phyloP scores from a whole-genome alignment of 139 green algal species.

The Spirogloea muscicola region DNA sequence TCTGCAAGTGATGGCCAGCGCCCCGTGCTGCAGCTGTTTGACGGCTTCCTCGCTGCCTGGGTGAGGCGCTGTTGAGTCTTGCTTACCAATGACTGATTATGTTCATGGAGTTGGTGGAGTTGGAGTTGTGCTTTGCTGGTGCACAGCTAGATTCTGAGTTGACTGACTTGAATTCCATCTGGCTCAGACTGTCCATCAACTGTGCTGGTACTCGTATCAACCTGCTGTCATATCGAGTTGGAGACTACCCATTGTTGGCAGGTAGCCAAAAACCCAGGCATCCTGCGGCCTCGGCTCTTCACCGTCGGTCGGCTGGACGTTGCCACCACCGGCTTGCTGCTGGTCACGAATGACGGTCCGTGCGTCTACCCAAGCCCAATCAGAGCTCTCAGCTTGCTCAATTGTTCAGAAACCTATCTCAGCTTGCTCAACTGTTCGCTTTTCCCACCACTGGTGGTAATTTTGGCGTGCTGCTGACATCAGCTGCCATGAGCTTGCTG shows the following conservation, averaged over 20 bases:
- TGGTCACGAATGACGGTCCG: conserved; percentile 94
- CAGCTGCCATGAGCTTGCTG: conserved; percentile 6
- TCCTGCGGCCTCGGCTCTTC: conserved; percentile 79
- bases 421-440: conserved; percentile 2
- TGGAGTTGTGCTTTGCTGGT: too few species aligned
- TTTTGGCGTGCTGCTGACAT: conserved; percentile 5
- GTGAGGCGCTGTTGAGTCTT: conserved; percentile 2
- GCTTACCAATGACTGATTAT: too few species aligned
- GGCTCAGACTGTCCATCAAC: too few species aligned
- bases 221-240: too few species aligned
- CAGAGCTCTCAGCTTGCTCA: neutral
- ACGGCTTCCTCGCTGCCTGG: conserved; percentile 5
- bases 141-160: too few species aligned
- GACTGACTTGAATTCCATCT: too few species aligned
- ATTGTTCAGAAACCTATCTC: neutral
- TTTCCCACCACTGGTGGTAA: neutral
- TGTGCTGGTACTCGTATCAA: too few species aligned
- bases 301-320: conserved; percentile 91
- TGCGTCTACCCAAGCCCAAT: neutral
- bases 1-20: neutral
- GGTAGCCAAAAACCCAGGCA: conserved; percentile 37
- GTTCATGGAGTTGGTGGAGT: too few species aligned
- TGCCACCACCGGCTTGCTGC: conserved; percentile 76
- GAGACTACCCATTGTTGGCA: too few species aligned
- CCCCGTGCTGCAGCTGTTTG: neutral